Evolutionary conservation across 495 filamentous ascomycete species (phyloP), one percentile per base, ranked within the genome.

Genomic region (Aspergillus kassunensis): DNA sequence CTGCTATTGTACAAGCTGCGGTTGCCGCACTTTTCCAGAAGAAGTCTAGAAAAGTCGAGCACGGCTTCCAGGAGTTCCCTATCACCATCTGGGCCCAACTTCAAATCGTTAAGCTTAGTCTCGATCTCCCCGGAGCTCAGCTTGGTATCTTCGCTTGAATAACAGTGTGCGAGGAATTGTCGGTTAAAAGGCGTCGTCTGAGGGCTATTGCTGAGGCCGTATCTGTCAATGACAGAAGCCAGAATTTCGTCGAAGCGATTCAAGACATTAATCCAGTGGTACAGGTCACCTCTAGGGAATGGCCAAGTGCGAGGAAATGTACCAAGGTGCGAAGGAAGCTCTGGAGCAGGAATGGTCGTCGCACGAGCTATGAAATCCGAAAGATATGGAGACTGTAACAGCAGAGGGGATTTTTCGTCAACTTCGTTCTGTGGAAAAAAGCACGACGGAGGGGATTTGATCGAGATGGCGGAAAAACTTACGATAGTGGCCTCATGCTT

Each of bases 1-100:
- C 92, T 97, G 71, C 95, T 97, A 50, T 82, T 86, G 64, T 99
- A 99, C 42, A 99, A 80, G 72, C 92, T 97, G 59, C 95, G 81
- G 60, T 99, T 99, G 49, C 93, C 95, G 74, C 95, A 97, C 63
- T 93, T 93, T 64, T 97, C 88, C 33, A 97, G 72, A 12, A 99
- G 78, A 52, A 95, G 78, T 48, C 81, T 79, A 23, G 91, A 95
- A 66, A 99, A 99, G 27, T 80, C 74, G 41, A 97, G 74, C 41
- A 97, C 78, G 6, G 81, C 75, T 57, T 91, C 87, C 47, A 96
- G 68, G 49, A 99, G 78, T 59, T 88, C 72, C 50, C 82, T 71
- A 64, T 97, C 91, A 55, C 87, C 91, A 56, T 95, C 87, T 25
- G 75, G 59, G 6, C 74, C 73, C 63, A 87, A 90, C 8, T 84